Evolutionary conservation across 306 rosid genomes (phyloP), one percentile per base, ranked within the genome.

Genomic region (Pyrus pyrifolia): DNA sequence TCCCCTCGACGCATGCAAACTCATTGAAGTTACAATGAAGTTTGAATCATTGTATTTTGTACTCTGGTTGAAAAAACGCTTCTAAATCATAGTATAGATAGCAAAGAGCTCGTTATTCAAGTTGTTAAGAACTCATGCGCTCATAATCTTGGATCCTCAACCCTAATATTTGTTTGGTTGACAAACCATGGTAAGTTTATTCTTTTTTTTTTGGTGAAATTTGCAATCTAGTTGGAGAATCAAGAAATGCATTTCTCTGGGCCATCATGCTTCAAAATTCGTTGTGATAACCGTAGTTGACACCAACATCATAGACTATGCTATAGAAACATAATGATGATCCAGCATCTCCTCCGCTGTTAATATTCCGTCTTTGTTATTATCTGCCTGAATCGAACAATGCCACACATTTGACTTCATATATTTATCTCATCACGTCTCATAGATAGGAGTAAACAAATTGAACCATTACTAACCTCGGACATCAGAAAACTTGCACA

Each of bases 361-460:
- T 79, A 94, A 83, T 11, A 72, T 78, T 57, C 75, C 81, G 33
- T 94, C 97, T 46, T 80, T 82, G 78, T 87, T 78, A 11, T 87
- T 89, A 82, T 94, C 97, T 49, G 90, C 93, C 96, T 90, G 86
- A 76, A 79, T 44, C 17, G 68, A 68, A 53, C 12, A 80, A 12
- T 60, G 70, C 29, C 70, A 68, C 42, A 11, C 19, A 40, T 46
- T 51, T 75, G 40, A 57, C 1, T 25, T 60, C 18, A 6, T 6
- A 15, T 5, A 29, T 13, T 18, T 38, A 29, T 63, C 11, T 30
- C 40, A 29, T 11, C 68, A 17, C 30, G 15, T 30, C 5, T 30
- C 21, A 76, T 25, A 51, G 1, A 45, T 21, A 21, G 29, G 63
- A 79, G 2, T 15, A 13, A 21, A 7, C 13, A 0, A 42, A 64